Evolutionary conservation across 1,284 basidiomycete species (phyloP), one percentile per base, ranked within the genome.

Genomic region (Microbotryum lychnidis-dioicae): DNA sequence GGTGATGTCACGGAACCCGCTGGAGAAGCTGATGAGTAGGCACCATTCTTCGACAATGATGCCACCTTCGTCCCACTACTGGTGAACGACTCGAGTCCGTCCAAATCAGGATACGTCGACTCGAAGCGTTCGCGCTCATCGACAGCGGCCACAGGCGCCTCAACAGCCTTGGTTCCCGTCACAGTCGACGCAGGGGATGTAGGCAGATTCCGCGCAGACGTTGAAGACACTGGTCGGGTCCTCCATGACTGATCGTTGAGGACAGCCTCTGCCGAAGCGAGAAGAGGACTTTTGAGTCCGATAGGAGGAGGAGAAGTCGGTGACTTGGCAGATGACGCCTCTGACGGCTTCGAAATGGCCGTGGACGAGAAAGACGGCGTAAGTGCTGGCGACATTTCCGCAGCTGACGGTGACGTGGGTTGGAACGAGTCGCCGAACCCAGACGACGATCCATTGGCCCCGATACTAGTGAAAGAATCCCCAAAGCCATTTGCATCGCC

Each of bases 401-500:
- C 37, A 18, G 37, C 37, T 16, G 48, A 50, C 48, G 27, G 21
- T 27, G 48, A 50, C 6, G 48, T 27, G 48, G 21, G 21, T 23
- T 27, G 21, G 16, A 68, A 68, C 7, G 58, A 46, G 29, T 65
- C 66, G 2, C 54, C 62, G 21, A 68, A 65, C 4, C 65, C 65
- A 42, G 37, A 42, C 12, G 37, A 42, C 10, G 37, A 18, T 42
- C 12, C 37, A 18, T 42, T 42, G 37, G 37, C 37, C 37, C 37
- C 37, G 16, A 42, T 42, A 42, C 37, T 42, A 16, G 37, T 42
- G 37, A 42, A 42, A 1, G 37, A 42, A 18, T 42, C 37, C 37
- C 37, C 37, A 16, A 42, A 42, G 2, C 37, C 37, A 42, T 42
- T 42, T 10, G 4, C 37, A 18, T 42, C 37, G 37, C 37, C 16